These are phyloP conservation scores for Gaertneriomyces sp. DNA, from an alignment of 192 early-diverging fungal species.

Conservation along the genomic window DNA sequence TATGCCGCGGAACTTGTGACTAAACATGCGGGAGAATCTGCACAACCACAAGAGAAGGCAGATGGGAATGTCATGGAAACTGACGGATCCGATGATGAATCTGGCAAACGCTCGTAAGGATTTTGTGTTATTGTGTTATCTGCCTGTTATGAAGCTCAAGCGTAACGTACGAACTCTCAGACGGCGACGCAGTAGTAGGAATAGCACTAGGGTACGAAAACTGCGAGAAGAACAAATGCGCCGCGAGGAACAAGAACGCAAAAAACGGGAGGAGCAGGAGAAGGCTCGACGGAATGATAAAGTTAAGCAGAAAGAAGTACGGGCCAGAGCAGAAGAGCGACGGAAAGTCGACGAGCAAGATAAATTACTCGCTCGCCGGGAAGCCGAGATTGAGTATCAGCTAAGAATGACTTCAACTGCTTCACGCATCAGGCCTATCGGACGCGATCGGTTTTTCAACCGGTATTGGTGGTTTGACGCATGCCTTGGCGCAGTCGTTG, in stretches of 20 bases:
- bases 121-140: no score
- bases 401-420: constrained; percentile 55
- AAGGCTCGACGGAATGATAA: constrained; percentile 24
- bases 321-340: constrained; percentile 5
- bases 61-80: no score
- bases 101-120: no score
- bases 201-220: constrained; percentile 17
- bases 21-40: no score
- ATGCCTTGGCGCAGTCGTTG: constrained; percentile 56
- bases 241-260: constrained; percentile 38
- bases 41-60: no score
- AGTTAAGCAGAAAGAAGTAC: constrained; percentile 33
- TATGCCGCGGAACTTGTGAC: no score
- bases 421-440: constrained; percentile 69
- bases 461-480: constrained; percentile 89
- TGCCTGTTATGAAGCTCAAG: no score
- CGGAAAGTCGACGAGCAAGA: constrained; percentile 54
- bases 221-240: constrained; percentile 26
- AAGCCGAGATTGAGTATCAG: constrained; percentile 71
- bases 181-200: background rate
- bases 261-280: constrained; percentile 41
- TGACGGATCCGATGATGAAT: no score
- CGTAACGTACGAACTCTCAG: no score
- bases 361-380: constrained; percentile 42
- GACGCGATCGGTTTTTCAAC: constrained; percentile 80